These are phyloP conservation scores for Pichia sp. DNA, from an alignment of 1,139 yeast species.

Conservation along the genomic window DNA sequence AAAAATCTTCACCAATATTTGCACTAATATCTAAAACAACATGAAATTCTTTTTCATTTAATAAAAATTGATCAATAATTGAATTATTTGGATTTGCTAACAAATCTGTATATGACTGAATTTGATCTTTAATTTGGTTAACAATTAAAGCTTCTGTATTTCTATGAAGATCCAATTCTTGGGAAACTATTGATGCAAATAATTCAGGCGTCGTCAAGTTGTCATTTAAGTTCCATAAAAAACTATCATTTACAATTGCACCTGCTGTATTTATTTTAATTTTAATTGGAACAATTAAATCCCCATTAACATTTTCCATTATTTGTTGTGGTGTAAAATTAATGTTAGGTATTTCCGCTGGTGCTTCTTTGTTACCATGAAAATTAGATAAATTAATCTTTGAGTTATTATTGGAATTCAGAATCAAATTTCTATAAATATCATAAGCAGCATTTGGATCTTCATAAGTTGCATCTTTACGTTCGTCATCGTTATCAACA, in stretches of 20 bases:
- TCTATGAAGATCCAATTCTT: slow-evolving; percentile 74
- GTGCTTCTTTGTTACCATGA: slow-evolving; percentile 33
- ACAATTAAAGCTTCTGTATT: slow-evolving; percentile 60
- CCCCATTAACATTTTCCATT: slow-evolving; percentile 22
- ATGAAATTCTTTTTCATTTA: slow-evolving; percentile 57
- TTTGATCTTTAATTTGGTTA: slow-evolving; percentile 67
- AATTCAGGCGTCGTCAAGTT: slow-evolving; percentile 72
- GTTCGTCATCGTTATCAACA: slow-evolving; percentile 18
- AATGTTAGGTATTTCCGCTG: slow-evolving; percentile 28
- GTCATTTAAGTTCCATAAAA: slow-evolving; percentile 89
- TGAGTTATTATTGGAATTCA: slow-evolving; percentile 11
- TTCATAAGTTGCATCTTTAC: slow-evolving; percentile 19
- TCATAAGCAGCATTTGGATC: slow-evolving; percentile 21
- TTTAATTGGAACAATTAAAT: slow-evolving; percentile 69
- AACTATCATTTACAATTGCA: slow-evolving; percentile 67
- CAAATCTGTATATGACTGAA: slow-evolving; percentile 52
- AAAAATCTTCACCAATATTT: slow-evolving; percentile 73
- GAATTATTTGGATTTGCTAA: slow-evolving; percentile 29
- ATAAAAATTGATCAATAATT: slow-evolving; percentile 30
- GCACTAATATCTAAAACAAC: slow-evolving; percentile 79
- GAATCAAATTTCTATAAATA: slow-evolving; percentile 7
- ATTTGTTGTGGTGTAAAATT: slow-evolving; percentile 22
- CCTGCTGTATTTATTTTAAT: slow-evolving; percentile 66
- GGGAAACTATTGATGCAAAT: slow-evolving; percentile 73
- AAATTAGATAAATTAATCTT: slow-evolving; percentile 20